These are phyloP conservation scores for Starmera pachycereana DNA, from an alignment of 805 yeast species.

Conservation along the genomic window DNA sequence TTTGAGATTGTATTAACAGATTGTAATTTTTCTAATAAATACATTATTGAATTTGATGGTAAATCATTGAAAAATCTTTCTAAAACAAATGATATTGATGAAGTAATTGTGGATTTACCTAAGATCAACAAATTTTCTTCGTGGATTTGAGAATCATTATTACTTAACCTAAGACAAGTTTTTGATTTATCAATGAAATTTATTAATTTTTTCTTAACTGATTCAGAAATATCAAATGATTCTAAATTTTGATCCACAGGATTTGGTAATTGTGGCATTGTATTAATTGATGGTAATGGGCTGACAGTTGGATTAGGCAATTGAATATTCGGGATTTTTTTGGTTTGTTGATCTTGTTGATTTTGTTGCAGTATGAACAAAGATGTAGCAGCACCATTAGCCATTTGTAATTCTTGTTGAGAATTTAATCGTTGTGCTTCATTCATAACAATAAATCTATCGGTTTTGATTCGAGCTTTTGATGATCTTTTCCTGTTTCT, in stretches of 20 bases:
- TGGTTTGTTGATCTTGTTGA: too few species aligned
- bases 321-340: too few species aligned
- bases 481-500: slow-evolving; percentile 68
- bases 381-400: background rate
- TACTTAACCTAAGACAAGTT: slow-evolving; percentile 42
- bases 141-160: slow-evolving; percentile 16
- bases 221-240: slow-evolving; percentile 11
- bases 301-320: background rate
- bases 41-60: slow-evolving; percentile 43
- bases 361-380: too few species aligned
- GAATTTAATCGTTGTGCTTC: slow-evolving; percentile 1
- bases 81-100: slow-evolving; percentile 50
- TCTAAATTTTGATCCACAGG: background rate
- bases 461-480: slow-evolving; percentile 12
- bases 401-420: background rate
- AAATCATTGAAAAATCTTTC: slow-evolving; percentile 52
- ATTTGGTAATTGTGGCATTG: background rate
- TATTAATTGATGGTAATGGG: background rate
- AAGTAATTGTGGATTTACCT: slow-evolving; percentile 45
- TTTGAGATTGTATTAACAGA: slow-evolving; percentile 24
- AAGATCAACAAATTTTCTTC: slow-evolving; percentile 40
- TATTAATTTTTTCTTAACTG: slow-evolving; percentile 27
- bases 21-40: slow-evolving; percentile 36
- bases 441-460: slow-evolving; percentile 13
- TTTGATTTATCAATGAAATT: slow-evolving; percentile 49